A percentile compares a stretch with the other conserved stretches of the same genome.
phyloP scores from a whole-genome alignment of 2,329 filamentous ascomycete species.

The Aspergillus quadrilineatus region DNA sequence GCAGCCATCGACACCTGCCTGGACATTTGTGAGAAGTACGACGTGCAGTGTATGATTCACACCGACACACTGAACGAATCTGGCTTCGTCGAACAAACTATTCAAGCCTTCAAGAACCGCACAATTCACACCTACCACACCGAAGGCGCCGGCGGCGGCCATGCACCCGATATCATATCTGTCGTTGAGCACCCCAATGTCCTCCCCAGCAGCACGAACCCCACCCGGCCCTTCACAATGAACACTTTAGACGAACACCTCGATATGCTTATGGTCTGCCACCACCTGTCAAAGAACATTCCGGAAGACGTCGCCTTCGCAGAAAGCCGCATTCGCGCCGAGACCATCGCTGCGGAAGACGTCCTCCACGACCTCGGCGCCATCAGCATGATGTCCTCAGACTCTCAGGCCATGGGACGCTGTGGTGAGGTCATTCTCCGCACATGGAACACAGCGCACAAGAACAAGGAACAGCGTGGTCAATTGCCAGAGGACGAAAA shows the following conservation, averaged over 20 bases:
- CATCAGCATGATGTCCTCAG: conserved; percentile 96
- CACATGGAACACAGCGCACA: conserved; percentile 96
- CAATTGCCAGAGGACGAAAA: conserved; percentile 72
- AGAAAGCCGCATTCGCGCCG: conserved; percentile 87
- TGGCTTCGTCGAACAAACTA: conserved; percentile 91
- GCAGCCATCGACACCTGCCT: conserved; percentile 88
- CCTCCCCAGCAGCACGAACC: conserved; percentile 86
- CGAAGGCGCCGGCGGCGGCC: conserved; percentile 89
- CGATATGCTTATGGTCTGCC: conserved; percentile 98
- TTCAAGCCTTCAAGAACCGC: conserved; percentile 78
- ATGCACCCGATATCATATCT: conserved; percentile 92
- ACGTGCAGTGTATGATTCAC: conserved; percentile 91
- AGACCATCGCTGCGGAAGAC: conserved; percentile 96
- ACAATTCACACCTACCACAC: conserved; percentile 97
- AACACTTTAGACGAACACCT: conserved; percentile 96
- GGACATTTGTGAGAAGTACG: conserved; percentile 80
- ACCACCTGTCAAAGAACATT: conserved; percentile 88
- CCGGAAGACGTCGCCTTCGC: conserved; percentile 95
- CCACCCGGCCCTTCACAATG: conserved; percentile 81
- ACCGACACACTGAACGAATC: conserved; percentile 96
- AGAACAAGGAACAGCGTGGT: conserved; percentile 88
- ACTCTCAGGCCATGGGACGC: conserved; percentile 95
- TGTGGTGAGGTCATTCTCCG: conserved; percentile 90
- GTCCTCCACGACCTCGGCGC: conserved; percentile 92
- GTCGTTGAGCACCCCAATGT: conserved; percentile 89